phyloP scores from a whole-genome alignment of 2,329 filamentous ascomycete genomes.

The Curvularia sp. region DNA sequence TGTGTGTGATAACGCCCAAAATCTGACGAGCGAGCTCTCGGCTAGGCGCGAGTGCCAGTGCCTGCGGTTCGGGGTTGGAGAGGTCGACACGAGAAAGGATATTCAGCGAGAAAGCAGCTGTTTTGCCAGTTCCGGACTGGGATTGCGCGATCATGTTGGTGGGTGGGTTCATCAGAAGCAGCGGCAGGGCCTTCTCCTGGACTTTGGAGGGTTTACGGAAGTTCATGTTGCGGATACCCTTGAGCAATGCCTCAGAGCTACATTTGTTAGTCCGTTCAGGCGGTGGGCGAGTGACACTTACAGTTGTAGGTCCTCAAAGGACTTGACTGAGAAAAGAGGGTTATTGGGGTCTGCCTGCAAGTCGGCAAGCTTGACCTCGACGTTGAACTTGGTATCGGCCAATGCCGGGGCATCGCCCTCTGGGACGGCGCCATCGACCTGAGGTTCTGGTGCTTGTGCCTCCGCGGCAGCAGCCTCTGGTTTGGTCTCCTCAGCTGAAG shows the following conservation, averaged over 20 bases:
- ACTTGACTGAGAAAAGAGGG: conserved; percentile 83
- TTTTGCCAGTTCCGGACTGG: conserved; percentile 99
- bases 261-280: conserved; percentile 19
- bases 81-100: conserved; percentile 87
- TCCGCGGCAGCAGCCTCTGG: conserved; percentile 20
- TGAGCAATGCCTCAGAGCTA: conserved; percentile 54
- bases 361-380: conserved; percentile 91
- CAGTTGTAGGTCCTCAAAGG: conserved; percentile 86
- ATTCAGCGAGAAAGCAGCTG: conserved; percentile 92
- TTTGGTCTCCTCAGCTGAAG: conserved; percentile 24
- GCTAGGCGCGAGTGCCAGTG: conserved; percentile 86
- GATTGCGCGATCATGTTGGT: conserved; percentile 97
- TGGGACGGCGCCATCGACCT: conserved; percentile 58
- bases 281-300: conserved; percentile 57
- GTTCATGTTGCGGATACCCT: conserved; percentile 79
- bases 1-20: conserved; percentile 78
- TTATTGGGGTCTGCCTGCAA: conserved; percentile 85
- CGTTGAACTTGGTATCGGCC: conserved; percentile 79
- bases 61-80: conserved; percentile 74
- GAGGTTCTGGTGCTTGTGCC: conserved; percentile 16
- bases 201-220: conserved; percentile 98
- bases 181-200: conserved; percentile 89
- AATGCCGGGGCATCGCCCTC: conserved; percentile 54
- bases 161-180: conserved; percentile 86
- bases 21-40: conserved; percentile 96